phyloP scores from a whole-genome alignment of 225 moss, liverwort and hornwort species.

The Anthoceros angustus region DNA sequence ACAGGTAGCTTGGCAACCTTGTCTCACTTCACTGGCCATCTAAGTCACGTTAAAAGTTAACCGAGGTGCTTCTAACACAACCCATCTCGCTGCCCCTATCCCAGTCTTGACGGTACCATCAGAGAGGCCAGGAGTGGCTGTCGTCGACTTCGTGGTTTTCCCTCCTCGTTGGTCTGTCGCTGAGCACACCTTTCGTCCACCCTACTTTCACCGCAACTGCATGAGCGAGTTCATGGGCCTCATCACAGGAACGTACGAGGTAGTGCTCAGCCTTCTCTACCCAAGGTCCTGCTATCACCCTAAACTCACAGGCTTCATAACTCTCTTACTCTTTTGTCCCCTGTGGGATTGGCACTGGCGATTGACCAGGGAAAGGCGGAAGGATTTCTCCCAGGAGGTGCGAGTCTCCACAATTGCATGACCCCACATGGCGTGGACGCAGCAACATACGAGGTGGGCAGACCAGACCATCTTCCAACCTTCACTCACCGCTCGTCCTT shows the following conservation, averaged over 20 bases:
- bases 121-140: conserved; percentile 82
- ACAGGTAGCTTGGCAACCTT: conserved; percentile 30
- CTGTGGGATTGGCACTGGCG: background rate
- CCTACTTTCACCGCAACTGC: conserved; percentile 95
- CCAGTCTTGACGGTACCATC: conserved; percentile 88
- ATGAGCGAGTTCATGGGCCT: conserved; percentile 99
- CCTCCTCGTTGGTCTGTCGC: conserved; percentile 97
- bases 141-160: conserved; percentile 93
- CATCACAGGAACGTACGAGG: conserved; percentile 81
- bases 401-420: conserved; percentile 94
- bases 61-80: too few relatives aligned
- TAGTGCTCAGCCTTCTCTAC: conserved; percentile 9
- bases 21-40: too few relatives aligned
- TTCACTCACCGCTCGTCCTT: background rate
- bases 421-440: conserved; percentile 92
- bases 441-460: conserved; percentile 74
- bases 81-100: background rate
- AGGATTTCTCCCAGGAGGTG: conserved; percentile 80
- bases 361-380: conserved; percentile 66
- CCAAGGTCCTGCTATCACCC: background rate
- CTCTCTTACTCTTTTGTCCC: background rate
- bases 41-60: background rate
- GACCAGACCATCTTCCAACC: background rate
- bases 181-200: conserved; percentile 92
- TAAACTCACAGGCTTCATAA: background rate